A percentile compares a stretch with the other conserved stretches of the same genome.
Conservation (phyloP, 78 protist genomes). For the Cyanophora paradoxa region DNA sequence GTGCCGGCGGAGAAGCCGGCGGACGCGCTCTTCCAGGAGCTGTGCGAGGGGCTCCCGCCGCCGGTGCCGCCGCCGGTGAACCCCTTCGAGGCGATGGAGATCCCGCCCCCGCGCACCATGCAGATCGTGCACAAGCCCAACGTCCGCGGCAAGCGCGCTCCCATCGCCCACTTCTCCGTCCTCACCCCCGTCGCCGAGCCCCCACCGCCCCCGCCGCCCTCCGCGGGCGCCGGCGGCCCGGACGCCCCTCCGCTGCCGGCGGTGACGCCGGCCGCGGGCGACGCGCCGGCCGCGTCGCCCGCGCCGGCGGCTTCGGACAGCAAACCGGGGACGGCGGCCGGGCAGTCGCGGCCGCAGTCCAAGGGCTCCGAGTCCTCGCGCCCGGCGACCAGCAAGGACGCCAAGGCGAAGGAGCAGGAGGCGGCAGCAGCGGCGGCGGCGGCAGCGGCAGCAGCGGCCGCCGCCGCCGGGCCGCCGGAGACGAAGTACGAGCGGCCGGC, state of each 20-base stretch:
- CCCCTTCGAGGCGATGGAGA: background rate
- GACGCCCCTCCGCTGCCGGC: background rate
- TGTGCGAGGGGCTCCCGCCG: background rate
- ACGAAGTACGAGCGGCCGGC: background rate
- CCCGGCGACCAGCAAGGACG: no score
- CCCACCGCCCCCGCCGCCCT: background rate
- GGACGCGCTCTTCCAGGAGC: background rate
- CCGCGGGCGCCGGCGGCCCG: no score
- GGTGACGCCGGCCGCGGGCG: background rate
- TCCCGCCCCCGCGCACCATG: background rate
- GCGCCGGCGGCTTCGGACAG: no score
- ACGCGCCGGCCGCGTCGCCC: background rate
- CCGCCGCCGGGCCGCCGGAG: background rate
- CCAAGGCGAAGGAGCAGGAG: background rate
- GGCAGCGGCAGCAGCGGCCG: background rate
- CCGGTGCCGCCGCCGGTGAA: background rate
- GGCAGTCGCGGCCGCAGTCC: no score
- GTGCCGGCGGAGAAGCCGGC: background rate
- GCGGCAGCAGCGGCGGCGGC: background rate
- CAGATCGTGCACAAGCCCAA: background rate
- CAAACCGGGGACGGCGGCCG: no score
- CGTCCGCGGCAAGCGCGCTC: background rate
- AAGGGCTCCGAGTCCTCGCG: no score
- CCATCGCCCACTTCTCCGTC: constrained; percentile 5
- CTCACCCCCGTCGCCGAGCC: background rate